Base-by-base conservation (phyloP, 2,329 filamentous ascomycete genomes). In the Ophiostoma himal-ulmi region DNA sequence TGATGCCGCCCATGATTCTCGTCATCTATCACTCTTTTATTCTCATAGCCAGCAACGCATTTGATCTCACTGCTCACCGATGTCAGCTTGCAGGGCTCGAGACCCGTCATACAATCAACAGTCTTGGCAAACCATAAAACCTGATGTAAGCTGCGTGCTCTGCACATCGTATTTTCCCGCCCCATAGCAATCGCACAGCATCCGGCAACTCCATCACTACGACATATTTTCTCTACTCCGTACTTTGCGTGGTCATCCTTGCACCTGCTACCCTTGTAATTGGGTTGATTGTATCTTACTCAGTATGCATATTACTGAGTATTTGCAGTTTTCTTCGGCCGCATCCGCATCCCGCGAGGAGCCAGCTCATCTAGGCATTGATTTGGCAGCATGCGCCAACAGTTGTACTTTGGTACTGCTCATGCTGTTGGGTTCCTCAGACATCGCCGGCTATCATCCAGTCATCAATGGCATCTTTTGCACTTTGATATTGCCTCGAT, bases 111-210 rank as follows among this genome's bases (percentile, higher is more conserved):
- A 26, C n/a, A 22, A 57, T 57, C 30, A 26, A 10, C n/a, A 26
- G 52, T 57, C 52, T 57, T 57, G 52, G 52, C 52, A 57, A 57
- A 26, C 22, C 1, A 57, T 57, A 57, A 57, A 57, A 57, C 52
- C 22, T 57, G 52, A 57, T 57, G 52, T 22, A 57, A 57, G 52
- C 52, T 57, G 52, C 22, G 22, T 26, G n/a, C 52, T 57, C 7
- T 57, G 52, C 52, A 57, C 52, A 57, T 57, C 52, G 52, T 57
- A 57, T 57, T 57, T 57, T 57, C 52, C 52, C n/a, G 52, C 52
- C 52, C 52, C 52, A 26, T 57, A 54, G 48, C 48, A 10, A 8
- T 8, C 22, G 20, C n/a, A 54, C 48, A n/a, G 48, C 48, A 54
- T 44, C 41, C 41, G 4, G 4, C 37, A 14, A 44, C 14, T 20